phyloP scores from a whole-genome alignment of 2,329 filamentous ascomycete species.

The Epichloe scottii region DNA sequence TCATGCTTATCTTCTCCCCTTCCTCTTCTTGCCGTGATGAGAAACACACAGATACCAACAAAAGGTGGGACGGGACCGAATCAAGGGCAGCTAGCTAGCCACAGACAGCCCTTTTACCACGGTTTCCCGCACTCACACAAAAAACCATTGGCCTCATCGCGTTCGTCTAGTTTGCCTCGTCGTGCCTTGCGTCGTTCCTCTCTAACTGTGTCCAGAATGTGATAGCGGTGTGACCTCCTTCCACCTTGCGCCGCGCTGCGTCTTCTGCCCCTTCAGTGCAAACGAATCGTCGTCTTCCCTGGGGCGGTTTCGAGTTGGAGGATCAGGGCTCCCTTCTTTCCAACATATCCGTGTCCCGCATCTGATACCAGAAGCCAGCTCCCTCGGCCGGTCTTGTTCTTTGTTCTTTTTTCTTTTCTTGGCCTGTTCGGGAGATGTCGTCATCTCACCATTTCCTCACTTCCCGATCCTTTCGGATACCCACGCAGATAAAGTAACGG shows the following conservation, averaged over 20 bases:
- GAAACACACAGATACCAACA: background rate
- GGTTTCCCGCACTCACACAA: no score
- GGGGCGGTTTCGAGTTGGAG: no score
- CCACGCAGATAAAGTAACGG: background rate
- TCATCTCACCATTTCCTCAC: background rate
- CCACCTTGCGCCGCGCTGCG: no score
- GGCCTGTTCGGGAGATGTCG: background rate
- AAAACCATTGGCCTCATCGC: background rate
- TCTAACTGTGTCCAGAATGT: background rate
- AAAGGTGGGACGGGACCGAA: background rate
- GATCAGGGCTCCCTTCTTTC: no score
- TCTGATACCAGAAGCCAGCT: background rate
- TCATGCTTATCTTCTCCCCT: conserved; percentile 1
- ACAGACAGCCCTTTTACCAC: background rate
- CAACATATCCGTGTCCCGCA: no score
- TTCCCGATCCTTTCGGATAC: background rate
- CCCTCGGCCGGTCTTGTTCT: background rate
- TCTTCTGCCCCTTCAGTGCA: background rate
- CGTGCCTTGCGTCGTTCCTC: conserved; percentile 3
- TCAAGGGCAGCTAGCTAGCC: background rate
- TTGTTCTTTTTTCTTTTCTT: background rate
- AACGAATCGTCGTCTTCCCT: background rate
- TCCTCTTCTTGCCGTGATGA: background rate
- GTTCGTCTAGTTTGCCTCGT: background rate
- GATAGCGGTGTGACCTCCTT: background rate